Conservation (phyloP, 1,284 basidiomycete genomes). For the Papiliotrema nemorosa region DNA sequence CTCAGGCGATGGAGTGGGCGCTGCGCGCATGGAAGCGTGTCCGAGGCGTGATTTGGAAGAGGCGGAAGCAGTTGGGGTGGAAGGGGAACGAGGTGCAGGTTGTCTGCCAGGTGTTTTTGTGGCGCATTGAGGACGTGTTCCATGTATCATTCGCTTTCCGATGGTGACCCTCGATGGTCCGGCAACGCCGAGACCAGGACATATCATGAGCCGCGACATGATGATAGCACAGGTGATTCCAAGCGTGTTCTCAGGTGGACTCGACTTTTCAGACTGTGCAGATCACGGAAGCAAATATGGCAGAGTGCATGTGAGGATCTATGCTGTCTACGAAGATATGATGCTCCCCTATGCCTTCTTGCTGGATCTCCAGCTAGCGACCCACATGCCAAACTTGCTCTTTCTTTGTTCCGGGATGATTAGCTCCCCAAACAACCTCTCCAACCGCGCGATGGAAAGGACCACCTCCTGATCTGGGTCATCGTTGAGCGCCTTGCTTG, state of each 20-base stretch:
- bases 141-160: too few species aligned
- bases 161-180: neutral
- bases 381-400: too few species aligned
- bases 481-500: neutral
- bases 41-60: too few species aligned
- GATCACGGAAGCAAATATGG: neutral
- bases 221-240: too few species aligned
- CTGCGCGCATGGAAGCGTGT: too few species aligned
- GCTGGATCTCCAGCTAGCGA: neutral
- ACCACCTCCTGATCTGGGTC: neutral
- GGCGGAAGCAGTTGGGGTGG: too few species aligned
- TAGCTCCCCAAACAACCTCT: neutral
- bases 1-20: too few species aligned
- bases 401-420: neutral
- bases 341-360: neutral
- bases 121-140: too few species aligned
- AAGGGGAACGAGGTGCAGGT: too few species aligned
- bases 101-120: too few species aligned
- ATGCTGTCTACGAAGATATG: neutral
- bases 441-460: neutral
- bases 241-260: too few species aligned
- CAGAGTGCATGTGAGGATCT: neutral
- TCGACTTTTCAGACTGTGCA: too few species aligned
- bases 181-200: neutral
- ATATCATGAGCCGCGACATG: neutral